phyloP scores from a whole-genome alignment of 1,139 yeast genomes.

The Lodderomyces theae region DNA sequence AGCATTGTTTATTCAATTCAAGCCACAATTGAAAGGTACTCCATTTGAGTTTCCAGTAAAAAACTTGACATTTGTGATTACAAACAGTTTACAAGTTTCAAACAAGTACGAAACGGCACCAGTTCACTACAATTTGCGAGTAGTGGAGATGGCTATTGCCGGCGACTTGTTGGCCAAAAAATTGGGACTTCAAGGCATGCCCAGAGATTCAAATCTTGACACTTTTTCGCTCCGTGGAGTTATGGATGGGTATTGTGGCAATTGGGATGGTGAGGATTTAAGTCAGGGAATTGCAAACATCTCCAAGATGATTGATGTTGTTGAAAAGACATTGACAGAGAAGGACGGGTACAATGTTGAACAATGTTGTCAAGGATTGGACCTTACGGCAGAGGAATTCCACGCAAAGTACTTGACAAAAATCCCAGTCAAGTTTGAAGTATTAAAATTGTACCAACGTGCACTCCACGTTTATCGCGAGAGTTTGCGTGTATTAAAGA shows the following conservation, averaged over 20 bases:
- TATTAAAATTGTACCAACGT: slow-evolving; percentile 56
- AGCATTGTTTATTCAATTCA: slow-evolving; percentile 61
- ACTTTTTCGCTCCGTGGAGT: slow-evolving; percentile 59
- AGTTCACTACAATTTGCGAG: slow-evolving; percentile 63
- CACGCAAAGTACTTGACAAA: slow-evolving; percentile 44
- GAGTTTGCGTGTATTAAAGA: slow-evolving; percentile 56
- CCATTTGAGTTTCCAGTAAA: slow-evolving; percentile 55
- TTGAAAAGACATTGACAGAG: slow-evolving; percentile 26
- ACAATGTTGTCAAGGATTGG: slow-evolving; percentile 47
- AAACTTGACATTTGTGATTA: slow-evolving; percentile 56
- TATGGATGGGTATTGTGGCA: slow-evolving; percentile 39
- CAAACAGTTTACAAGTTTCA: slow-evolving; percentile 61
- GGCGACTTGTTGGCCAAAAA: slow-evolving; percentile 55
- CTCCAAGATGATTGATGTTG: slow-evolving; percentile 36
- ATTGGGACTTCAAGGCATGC: slow-evolving; percentile 23
- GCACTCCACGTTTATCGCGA: slow-evolving; percentile 67
- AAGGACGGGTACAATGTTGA: slow-evolving; percentile 48
- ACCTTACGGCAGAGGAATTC: slow-evolving; percentile 43
- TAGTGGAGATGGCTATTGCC: slow-evolving; percentile 66
- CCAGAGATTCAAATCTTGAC: slow-evolving; percentile 52
- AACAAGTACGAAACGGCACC: slow-evolving; percentile 74
- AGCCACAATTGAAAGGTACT: slow-evolving; percentile 55
- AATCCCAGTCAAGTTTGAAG: slow-evolving; percentile 57
- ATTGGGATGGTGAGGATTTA: slow-evolving; percentile 48
- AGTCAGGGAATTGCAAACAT: slow-evolving; percentile 45